Conservation (phyloP, 2,329 filamentous ascomycete species). For the Aureobasidium mangrovei region DNA sequence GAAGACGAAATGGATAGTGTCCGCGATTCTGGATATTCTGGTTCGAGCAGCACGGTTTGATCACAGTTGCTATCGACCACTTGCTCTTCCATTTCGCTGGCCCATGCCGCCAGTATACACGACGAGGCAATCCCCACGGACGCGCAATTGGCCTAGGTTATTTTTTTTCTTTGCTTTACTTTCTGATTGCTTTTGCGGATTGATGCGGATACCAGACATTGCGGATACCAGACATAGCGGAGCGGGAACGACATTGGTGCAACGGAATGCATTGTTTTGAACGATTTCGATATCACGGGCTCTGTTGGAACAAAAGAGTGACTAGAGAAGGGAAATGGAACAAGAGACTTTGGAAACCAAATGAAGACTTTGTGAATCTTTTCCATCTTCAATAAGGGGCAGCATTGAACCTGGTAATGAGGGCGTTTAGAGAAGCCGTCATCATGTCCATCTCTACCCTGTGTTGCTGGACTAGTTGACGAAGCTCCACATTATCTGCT, state of each 20-base stretch:
- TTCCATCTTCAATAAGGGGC: background rate
- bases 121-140: background rate
- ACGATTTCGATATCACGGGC: slow-evolving; percentile 1
- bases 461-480: slow-evolving; percentile 5
- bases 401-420: slow-evolving; percentile 1
- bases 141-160: background rate
- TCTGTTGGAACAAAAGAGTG: background rate
- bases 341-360: background rate
- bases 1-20: slow-evolving; percentile 37
- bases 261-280: background rate
- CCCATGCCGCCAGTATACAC: no score
- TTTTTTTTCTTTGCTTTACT: background rate
- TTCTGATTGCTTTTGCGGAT: background rate
- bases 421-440: background rate
- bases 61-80: background rate
- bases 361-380: background rate
- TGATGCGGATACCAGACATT: background rate
- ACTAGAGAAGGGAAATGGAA: background rate
- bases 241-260: background rate
- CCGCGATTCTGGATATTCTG: slow-evolving; percentile 24
- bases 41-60: slow-evolving; percentile 15
- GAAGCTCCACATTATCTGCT: background rate
- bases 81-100: no score
- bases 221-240: background rate
- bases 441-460: slow-evolving; percentile 5